Base-by-base conservation (phyloP, 2,329 filamentous ascomycete species). In the Dichotomopilus funicola region DNA sequence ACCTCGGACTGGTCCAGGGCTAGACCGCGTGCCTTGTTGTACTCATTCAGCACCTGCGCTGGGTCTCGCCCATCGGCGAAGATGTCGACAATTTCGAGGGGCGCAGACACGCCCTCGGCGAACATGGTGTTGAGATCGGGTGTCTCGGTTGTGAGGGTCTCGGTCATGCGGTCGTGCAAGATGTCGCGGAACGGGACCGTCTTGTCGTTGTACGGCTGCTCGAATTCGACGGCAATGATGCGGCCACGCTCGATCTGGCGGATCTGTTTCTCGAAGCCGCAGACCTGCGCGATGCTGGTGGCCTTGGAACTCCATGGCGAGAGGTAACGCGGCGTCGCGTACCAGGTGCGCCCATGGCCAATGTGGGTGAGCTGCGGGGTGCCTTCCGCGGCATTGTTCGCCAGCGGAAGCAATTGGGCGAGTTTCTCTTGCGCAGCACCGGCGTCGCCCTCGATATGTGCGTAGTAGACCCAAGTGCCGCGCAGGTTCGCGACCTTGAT, bases 231-330 rank as follows among this genome's bases (percentile, higher is more conserved):
- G 63, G 85, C 86, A 59, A 97, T 79, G 64, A 87, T 80, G 65
- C 94, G 83, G 51, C 91, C 94, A 63, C 91, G 83, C 74, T 99
- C 94, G 63, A 97, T 88, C 56, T 92, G 86, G 67, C 86, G 81
- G 35, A 87, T 79, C 52, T 82, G 72, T 43, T 80, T 75, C 63
- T 85, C 82, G 57, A 97, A 76, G 33, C 89, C 91, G 69, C 92
- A 97, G 36, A 96, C 92, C 62, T 94, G 85, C 53, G 92, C 88
- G 70, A 97, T 96, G 69, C 85, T 92, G 47, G 92, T 96, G 34
- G 91, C 92, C 72, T 96, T 91, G 55, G 91, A 96, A 73, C 91
- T 96, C 94, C 94, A 99, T 68, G 94, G 94, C 42, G 91, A 96
- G 63, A 95, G 91, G 65, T 88, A 88, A 62, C 92, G 83, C 19